Conservation (phyloP, 805 yeast genomes). For the Maudiozyma pseudohumilis region DNA sequence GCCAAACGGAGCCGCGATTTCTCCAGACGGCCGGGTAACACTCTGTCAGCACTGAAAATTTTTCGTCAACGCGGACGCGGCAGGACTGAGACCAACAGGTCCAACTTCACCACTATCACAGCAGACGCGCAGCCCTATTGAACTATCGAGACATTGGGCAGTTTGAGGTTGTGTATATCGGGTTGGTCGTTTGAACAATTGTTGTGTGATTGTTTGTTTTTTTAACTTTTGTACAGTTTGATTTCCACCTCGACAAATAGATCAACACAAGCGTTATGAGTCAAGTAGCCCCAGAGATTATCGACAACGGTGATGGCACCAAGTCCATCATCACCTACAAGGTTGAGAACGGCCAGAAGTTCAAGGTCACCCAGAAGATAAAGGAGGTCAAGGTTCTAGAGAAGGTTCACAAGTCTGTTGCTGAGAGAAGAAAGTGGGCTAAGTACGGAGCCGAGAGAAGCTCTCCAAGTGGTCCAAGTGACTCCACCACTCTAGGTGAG, state of each 20-base stretch:
- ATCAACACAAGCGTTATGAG: slow-evolving; percentile 31
- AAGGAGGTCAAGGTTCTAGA: slow-evolving; percentile 69
- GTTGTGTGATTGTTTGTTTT: too few species aligned
- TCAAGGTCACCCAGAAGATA: slow-evolving; percentile 78
- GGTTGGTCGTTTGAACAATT: too few species aligned
- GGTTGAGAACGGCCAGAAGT: slow-evolving; percentile 71
- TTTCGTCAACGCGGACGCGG: too few species aligned
- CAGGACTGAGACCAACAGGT: too few species aligned
- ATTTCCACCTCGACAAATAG: not conserved
- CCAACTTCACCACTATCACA: too few species aligned
- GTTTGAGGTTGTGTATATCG: too few species aligned
- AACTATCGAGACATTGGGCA: too few species aligned
- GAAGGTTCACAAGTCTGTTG: slow-evolving; percentile 74
- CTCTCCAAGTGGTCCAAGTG: slow-evolving; percentile 76
- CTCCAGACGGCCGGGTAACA: too few species aligned
- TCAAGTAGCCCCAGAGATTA: slow-evolving; percentile 65
- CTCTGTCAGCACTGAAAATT: too few species aligned
- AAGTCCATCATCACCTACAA: slow-evolving; percentile 76
- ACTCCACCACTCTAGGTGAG: slow-evolving; percentile 82
- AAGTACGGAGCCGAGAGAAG: slow-evolving; percentile 77
- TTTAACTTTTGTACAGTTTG: too few species aligned
- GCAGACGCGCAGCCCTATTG: too few species aligned
- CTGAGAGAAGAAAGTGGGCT: slow-evolving; percentile 79
- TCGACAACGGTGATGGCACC: slow-evolving; percentile 76
- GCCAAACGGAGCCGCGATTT: too few species aligned